Evolutionary conservation across 2,329 filamentous ascomycete species (phyloP).

Genomic region (Colletotrichum trifolii): DNA sequence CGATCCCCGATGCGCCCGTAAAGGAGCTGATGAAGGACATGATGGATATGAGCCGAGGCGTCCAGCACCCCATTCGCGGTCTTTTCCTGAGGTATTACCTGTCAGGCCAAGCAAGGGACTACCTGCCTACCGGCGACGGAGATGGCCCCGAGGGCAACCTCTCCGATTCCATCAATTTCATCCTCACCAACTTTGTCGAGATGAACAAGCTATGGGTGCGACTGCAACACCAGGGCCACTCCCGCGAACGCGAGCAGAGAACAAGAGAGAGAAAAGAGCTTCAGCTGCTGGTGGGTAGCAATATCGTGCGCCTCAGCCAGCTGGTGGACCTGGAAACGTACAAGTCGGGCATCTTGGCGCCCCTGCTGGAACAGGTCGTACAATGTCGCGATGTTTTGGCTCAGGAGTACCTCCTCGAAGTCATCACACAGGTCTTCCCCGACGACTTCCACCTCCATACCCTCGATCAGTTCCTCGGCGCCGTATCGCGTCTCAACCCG

Average conservation of each 20-base stretch:
- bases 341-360: conserved; percentile 88
- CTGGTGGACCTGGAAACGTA: conserved; percentile 95
- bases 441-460: conserved; percentile 99
- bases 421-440: conserved; percentile 98
- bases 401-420: conserved; percentile 96
- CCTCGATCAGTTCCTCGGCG: conserved; percentile 92
- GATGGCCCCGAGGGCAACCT: conserved; percentile 96
- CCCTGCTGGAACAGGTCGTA: conserved; percentile 94
- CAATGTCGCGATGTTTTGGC: conserved; percentile 97
- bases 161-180: conserved; percentile 97
- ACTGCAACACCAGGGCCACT: conserved; percentile 96
- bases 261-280: conserved; percentile 96
- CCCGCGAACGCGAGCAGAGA: conserved; percentile 90
- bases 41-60: conserved; percentile 99
- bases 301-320: conserved; percentile 93
- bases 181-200: conserved; percentile 98
- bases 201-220: conserved; percentile 99
- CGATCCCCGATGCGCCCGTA: conserved; percentile 95
- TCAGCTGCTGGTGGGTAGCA: conserved; percentile 94
- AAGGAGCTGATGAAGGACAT: conserved; percentile 99
- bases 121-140: conserved; percentile 81
- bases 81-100: conserved; percentile 97
- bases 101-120: conserved; percentile 92
- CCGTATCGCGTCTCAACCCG: conserved; percentile 91
- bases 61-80: conserved; percentile 95